Base-by-base conservation (phyloP, 306 rosid genomes). In the Rubus parviflorus region DNA sequence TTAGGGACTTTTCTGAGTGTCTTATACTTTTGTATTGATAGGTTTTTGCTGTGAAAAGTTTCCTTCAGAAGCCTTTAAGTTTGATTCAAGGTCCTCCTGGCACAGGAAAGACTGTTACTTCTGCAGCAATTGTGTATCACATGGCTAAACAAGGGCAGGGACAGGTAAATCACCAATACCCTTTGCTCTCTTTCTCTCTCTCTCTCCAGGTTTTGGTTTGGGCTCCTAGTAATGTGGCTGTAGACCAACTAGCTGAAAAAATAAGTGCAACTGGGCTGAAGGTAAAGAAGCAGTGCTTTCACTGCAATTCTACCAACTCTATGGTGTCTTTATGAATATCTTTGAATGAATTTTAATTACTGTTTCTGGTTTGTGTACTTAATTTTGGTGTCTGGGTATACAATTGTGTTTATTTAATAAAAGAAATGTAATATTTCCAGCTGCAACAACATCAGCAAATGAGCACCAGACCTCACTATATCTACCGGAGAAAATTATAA, bases 111-210 rank as follows among this genome's bases (percentile, higher is more conserved):
- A 96, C 99, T 7, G 99, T 96, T 12, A 96, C 99, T 48, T 96
- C 99, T 78, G 99, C 99, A 60, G 99, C 99, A 47, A 93, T 96
- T 77, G 98, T 96, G 69, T 96, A 96, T 87, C 99, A 96, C 90
- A 96, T 96, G 99, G 99, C 99, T 76, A 96, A 96, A 88, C 99
- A 96, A 87, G 98, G 97, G 75, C 99, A 96, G 85, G 99, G 99
- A 46, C 99, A 96, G 93, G 98, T 92, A 80, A 25, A 25, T 25
- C 30, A 25, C 1, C 30, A 25, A 25, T 25, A 41, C 22, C 15
- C 20, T 13, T 42, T 51, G 37, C 37, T 61, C 15, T 40, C 12
- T 64, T 11, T 8, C 41, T 54, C 70, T 4, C 41, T 43, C 43
- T 56, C 42, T 68, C 2, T 71, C 81, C 85, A 95, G 97, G 99